Evolutionary conservation across 495 filamentous ascomycete species (phyloP).

Genomic region (Neurospora sp.): DNA sequence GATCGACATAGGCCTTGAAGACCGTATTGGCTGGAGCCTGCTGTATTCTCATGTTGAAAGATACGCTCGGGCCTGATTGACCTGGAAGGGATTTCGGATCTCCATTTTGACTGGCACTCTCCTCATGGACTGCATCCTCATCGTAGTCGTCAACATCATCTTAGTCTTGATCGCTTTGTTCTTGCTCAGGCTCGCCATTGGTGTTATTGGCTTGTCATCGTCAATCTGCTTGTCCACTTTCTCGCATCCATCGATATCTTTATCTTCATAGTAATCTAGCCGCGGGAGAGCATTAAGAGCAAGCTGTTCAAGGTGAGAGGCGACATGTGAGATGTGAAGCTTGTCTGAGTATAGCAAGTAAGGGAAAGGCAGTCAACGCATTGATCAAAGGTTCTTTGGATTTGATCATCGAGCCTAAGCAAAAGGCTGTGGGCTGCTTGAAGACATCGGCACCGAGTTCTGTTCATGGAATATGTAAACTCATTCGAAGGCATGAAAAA

Average conservation of each 20-base stretch:
- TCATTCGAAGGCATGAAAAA: neutral
- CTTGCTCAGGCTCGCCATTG: too few relatives aligned
- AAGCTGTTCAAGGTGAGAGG: neutral
- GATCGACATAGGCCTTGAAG: too few relatives aligned
- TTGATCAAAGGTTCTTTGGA: neutral
- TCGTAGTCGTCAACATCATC: too few relatives aligned
- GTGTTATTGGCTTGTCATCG: neutral
- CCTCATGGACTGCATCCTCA: too few relatives aligned
- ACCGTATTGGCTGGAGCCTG: too few relatives aligned
- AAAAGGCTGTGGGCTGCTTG: neutral
- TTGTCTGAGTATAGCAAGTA: neutral
- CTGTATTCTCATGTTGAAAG: too few relatives aligned
- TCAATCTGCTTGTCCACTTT: neutral
- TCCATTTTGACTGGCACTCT: too few relatives aligned
- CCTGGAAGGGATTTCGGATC: too few relatives aligned
- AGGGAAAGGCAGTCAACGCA: neutral
- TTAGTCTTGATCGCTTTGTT: too few relatives aligned
- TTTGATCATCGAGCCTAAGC: neutral
- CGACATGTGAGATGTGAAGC: neutral
- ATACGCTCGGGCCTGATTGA: too few relatives aligned
- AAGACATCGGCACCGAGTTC: neutral
- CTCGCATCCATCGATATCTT: neutral
- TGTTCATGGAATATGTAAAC: neutral
- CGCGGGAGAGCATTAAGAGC: neutral
- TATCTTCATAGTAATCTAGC: neutral